A percentile compares a stretch with the other conserved stretches of the same genome.
phyloP scores from a whole-genome alignment of 2,329 filamentous ascomycete species.

The Coleophoma crateriformis region DNA sequence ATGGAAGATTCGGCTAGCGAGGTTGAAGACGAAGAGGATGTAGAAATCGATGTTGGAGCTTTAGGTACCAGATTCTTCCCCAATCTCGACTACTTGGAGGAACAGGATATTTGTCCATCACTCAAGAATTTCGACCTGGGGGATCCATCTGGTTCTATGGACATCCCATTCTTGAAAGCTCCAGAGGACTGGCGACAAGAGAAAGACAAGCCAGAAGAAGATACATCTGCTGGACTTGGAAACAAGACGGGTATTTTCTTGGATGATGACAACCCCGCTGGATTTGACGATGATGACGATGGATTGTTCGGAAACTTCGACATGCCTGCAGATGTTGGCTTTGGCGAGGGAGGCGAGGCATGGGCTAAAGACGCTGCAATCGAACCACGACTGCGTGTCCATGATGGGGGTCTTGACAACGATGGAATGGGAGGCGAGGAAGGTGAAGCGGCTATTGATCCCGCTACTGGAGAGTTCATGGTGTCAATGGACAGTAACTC shows the following conservation, averaged over 20 bases:
- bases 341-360: not conserved
- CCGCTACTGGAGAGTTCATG: conserved; percentile 66
- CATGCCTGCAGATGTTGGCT: conserved; percentile 33
- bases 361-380: conserved; percentile 84
- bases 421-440: conserved; percentile 49
- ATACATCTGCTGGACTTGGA: conserved; percentile 38
- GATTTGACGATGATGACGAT: conserved; percentile 77
- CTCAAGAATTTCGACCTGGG: conserved; percentile 91
- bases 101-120: conserved; percentile 89
- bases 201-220: conserved; percentile 51
- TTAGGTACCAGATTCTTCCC: conserved; percentile 83
- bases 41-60: conserved; percentile 72
- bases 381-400: conserved; percentile 79
- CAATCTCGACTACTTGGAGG: conserved; percentile 68
- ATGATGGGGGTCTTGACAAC: conserved; percentile 52
- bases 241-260: conserved; percentile 78
- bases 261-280: conserved; percentile 78
- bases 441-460: conserved; percentile 51
- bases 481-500: conserved; percentile 72
- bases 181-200: conserved; percentile 79
- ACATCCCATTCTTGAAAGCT: conserved; percentile 88
- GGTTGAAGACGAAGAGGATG: conserved; percentile 43
- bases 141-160: conserved; percentile 75
- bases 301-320: conserved; percentile 65
- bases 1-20: conserved; percentile 32